Evolutionary conservation across 139 green algal species (phyloP), one percentile per base, ranked within the genome.

Genomic region (Chlamydomonas schloesseri): DNA sequence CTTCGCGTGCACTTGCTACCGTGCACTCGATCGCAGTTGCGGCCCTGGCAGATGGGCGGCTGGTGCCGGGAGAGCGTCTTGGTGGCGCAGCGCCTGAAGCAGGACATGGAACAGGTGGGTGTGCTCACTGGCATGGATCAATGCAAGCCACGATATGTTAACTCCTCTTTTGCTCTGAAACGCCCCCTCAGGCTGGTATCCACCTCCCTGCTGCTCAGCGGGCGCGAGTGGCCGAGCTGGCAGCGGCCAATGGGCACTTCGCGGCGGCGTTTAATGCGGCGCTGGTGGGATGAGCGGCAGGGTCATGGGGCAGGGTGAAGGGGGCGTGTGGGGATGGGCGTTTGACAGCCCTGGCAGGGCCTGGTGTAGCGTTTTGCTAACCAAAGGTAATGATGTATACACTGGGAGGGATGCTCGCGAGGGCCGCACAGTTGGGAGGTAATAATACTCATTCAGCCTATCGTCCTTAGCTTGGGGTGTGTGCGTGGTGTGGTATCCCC

Each of bases 31-130:
- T 13, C 31, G 11, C 57, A 69, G 73, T 36, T 75, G 36, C 26
- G 34, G 24, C 81, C 69, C 46, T 21, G 18, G 3, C 71, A 88
- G 83, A 50, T 91, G 50, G 33, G 60, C 0, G 78, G 57, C 15
- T 91, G 88, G 53, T 89, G 71, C 42, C 33, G 47, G 24, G 90
- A 93, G 73, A 75, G 77, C 14, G 57, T 90, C 18, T 36, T 88
- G 34, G 90, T 93, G 46, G 87, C 78, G 10, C 20, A 46, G 15
- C 74, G 82, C 58, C 88, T 91, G 5, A 29, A 68, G 42, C 68
- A 82, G 46, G 90, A 93, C 82, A 90, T 91, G 86, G 88, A 93
- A 67, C 88, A 90, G 81, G 81, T 79, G 57, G 31, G 53, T 11
- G 20, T 17, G 18, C 14, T 75, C 1, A 55, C 11, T n/a, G n/a